These are phyloP conservation scores for Trichoderma simmonsii DNA, from an alignment of 2,329 filamentous ascomycete genomes.

Conservation along the genomic window DNA sequence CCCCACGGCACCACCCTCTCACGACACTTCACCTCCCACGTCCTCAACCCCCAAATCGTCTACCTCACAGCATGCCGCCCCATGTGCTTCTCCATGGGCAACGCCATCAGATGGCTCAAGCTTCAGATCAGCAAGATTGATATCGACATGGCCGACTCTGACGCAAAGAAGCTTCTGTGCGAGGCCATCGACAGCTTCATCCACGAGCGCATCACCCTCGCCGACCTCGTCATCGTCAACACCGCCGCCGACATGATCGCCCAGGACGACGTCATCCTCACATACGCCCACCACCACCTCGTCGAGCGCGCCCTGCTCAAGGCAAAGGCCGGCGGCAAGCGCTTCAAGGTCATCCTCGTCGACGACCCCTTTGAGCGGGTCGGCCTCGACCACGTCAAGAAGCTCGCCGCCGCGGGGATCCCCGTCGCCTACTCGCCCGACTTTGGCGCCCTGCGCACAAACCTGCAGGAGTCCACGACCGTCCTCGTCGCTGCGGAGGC, in stretches of 20 bases:
- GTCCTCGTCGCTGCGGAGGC: constrained; percentile 88
- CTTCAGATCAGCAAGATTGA: constrained; percentile 88
- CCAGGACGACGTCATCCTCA: constrained; percentile 78
- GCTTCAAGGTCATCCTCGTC: constrained; percentile 80
- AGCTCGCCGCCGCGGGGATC: constrained; percentile 64
- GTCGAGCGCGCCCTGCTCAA: constrained; percentile 78
- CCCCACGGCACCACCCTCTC: constrained; percentile 80
- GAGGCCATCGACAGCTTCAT: constrained; percentile 86
- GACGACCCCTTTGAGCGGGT: constrained; percentile 61
- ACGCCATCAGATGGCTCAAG: constrained; percentile 93
- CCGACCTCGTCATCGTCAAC: constrained; percentile 79
- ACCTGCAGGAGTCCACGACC: constrained; percentile 64
- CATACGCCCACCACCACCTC: constrained; percentile 80
- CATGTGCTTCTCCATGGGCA: constrained; percentile 94
- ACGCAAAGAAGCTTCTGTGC: constrained; percentile 76
- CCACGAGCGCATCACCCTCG: constrained; percentile 81
- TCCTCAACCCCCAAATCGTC: constrained; percentile 91
- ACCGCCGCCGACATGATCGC: constrained; percentile 73
- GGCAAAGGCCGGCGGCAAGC: constrained; percentile 66
- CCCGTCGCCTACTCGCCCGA: constrained; percentile 76
- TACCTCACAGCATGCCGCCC: constrained; percentile 92
- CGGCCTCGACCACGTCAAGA: constrained; percentile 62
- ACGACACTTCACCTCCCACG: constrained; percentile 86
- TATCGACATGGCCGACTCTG: constrained; percentile 74
- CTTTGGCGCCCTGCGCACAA: constrained; percentile 70